Evolutionary conservation across 495 filamentous ascomycete genomes (phyloP), one percentile per base, ranked within the genome.

Genomic region (Xylaria telfairii): DNA sequence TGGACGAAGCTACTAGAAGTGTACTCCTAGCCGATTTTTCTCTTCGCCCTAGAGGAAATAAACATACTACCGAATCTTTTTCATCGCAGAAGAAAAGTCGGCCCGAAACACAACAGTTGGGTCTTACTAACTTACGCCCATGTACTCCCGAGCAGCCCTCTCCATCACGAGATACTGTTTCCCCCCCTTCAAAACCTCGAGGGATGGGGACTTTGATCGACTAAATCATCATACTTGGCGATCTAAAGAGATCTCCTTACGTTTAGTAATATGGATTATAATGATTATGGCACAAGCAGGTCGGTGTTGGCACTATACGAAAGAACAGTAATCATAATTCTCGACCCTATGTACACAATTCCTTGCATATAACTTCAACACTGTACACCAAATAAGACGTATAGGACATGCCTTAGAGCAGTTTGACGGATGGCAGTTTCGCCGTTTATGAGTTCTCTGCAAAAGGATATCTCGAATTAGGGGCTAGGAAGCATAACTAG

Each of bases 151-250:
- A 68, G 12, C 74, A 70, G 21, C 71, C 44, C 46, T 44, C 51
- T 7, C 67, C 59, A 24, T 47, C 67, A 39, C 75, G 17, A 7
- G 74, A 74, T n/a, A 84, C 83, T 0, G 81, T 84, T 49, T 84
- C 83, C 8, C 82, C 83, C 3, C 75, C 66, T 21, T 83, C 82
- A 15, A 81, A 82, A 53, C 83, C 83, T 8, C 77, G 75, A 24
- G 75, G 79, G 32, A 81, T 84, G 74, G 76, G 73, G n/a, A 75
- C 78, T 56, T 71, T 85, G 24, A 82, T 84, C 56, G 79, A 84
- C 71, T 85, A 70, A 63, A 39, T 8, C 24, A 2, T 24, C 19
- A 54, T 24, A 32, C 32, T 17, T 19, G 37, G 59, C 44, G 13
- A 13, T 10, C 28, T 21, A 51, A n/a, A n/a, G 13, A 17, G 12